phyloP scores from a whole-genome alignment of 2,329 filamentous ascomycete genomes.

The Ceratocystis papillata region DNA sequence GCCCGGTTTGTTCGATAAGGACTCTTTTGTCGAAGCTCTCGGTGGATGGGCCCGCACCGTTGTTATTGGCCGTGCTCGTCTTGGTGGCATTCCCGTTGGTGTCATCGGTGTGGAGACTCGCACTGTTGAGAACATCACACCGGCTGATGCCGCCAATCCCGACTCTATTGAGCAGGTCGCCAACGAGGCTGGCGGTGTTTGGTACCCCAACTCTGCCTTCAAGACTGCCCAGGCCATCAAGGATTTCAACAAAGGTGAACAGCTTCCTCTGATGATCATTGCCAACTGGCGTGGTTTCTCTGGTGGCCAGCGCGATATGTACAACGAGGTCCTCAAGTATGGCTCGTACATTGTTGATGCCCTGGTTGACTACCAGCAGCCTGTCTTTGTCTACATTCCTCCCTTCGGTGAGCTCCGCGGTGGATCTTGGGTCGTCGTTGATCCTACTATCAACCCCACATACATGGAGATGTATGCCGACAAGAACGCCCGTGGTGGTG shows the following conservation, averaged over 20 bases:
- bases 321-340: slow-evolving; percentile 99
- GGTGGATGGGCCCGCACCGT: slow-evolving; percentile 96
- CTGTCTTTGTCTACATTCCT: slow-evolving; percentile 97
- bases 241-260: slow-evolving; percentile 98
- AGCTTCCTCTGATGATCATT: slow-evolving; percentile 95
- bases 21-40: slow-evolving; percentile 92
- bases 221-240: slow-evolving; percentile 98
- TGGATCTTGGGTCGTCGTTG: slow-evolving; percentile 98
- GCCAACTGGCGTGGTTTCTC: slow-evolving; percentile 99
- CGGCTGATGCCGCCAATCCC: slow-evolving; percentile 93
- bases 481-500: slow-evolving; percentile 86
- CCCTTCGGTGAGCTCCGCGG: slow-evolving; percentile 93
- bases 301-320: slow-evolving; percentile 98
- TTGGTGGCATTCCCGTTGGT: slow-evolving; percentile 95
- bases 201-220: slow-evolving; percentile 99
- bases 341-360: slow-evolving; percentile 98
- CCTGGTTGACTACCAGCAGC: slow-evolving; percentile 96
- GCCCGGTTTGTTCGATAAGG: slow-evolving; percentile 87
- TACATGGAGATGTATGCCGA: slow-evolving; percentile 99
- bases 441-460: slow-evolving; percentile 92
- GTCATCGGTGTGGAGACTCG: slow-evolving; percentile 95
- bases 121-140: slow-evolving; percentile 90
- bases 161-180: slow-evolving; percentile 94
- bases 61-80: slow-evolving; percentile 87
- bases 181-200: slow-evolving; percentile 94